Base-by-base conservation (phyloP, 306 rosid genomes). In the Vigna reflexopilosa region DNA sequence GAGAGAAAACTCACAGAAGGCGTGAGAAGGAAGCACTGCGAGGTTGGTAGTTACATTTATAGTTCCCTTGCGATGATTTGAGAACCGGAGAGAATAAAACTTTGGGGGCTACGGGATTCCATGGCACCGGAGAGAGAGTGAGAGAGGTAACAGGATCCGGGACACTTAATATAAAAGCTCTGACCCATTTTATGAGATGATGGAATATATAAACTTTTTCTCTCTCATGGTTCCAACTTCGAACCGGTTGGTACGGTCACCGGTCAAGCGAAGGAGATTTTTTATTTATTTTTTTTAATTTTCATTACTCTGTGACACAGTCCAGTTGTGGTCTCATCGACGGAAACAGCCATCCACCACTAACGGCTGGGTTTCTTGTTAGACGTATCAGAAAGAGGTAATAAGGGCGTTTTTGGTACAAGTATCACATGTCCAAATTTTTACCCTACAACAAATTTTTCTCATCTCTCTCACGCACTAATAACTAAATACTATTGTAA, bases 191-290 rank as follows among this genome's bases (percentile, higher is more conserved):
- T 72, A 81, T 69, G 87, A 55, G 89, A 55, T 63, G 70, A 66
- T 20, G 88, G 94, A 88, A 91, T 91, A 89, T 88, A 83, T 79
- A 87, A 73, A 85, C 85, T 87, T 85, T 88, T 83, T 83, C 85
- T 83, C 86, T 81, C 82, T 81, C 80, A 73, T 83, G 28, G 9
- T 30, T 5, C 36, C 5, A 5, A 20, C 9, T 66, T 19, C n/a
- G 12, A 63, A 95, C 96, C 82, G 87, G 80, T 73, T 83, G 9
- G 70, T 20, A 64, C 86, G 96, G 97, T 93, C 28, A 63, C 87
- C 88, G 81, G 96, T 92, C 17, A 64, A 56, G 77, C 58, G 14
- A 12, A 56, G 73, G 1, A 71, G 86, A 82, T 79, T 69, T 86
- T 13, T 81, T 80, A 10, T 28, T 9, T 19, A 0, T 28, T 13